Base-by-base conservation (phyloP, 2,329 filamentous ascomycete genomes). In the Aspergillus unguis region DNA sequence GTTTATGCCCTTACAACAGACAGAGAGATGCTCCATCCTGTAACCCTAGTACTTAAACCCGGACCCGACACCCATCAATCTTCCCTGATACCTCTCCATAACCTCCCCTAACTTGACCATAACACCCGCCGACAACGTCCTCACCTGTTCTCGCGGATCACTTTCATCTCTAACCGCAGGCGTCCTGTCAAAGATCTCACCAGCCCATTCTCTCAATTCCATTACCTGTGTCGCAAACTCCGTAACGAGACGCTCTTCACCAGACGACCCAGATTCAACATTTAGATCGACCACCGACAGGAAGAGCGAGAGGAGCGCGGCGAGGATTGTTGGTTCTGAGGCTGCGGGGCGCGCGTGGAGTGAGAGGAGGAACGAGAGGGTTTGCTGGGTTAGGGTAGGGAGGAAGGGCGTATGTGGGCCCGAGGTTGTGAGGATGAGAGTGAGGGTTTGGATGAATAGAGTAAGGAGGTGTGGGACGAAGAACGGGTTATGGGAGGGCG, bases 181-280 rank as follows among this genome's bases (percentile, higher is more conserved):
- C 55, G 66, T 70, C 44, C 76, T 76, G 54, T 87, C 83, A 70
- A 96, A 95, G 1, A 96, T 81, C 50, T 78, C 78, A 40, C 84
- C 80, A 1, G 89, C 87, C 94, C 94, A 99, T 64, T 90, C 88
- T 62, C 89, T 83, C 54, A 90, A 88, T 78, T 97, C 92, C 47
- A 95, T 79, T 25, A 97, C 75, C 68, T 92, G 85, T 51, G 84
- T 83, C 0, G 88, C 85, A 62, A 90, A 83, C 52, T 86, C 83
- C 54, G 85, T 83, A 44, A 90, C 92, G 2, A 99, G 70, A 1
- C 84, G 78, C 60, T 90, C 84, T 44, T 84, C 81, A 32, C 81
- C 85, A 4, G 66, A 69, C 23, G 65, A 66, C 4, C 74, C 75
- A 4, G 70, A 71, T 17, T 68, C 72, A 29, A 73, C 74, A 55